These are phyloP conservation scores for Neofusicoccum laricinum DNA, from an alignment of 2,329 filamentous ascomycete genomes.

Conservation along the genomic window DNA sequence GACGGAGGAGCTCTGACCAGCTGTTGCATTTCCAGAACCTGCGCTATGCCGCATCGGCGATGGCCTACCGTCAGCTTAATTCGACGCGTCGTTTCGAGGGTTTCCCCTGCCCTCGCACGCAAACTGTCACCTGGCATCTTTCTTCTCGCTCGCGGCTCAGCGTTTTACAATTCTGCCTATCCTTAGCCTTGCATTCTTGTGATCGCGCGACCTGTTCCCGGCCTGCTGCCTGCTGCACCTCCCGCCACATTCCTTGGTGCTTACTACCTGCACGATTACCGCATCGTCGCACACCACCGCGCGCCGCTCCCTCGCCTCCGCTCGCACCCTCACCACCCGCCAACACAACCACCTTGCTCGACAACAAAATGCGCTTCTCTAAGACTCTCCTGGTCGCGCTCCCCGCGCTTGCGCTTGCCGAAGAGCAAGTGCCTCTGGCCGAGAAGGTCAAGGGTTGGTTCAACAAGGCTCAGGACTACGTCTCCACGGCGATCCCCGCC, in stretches of 20 bases:
- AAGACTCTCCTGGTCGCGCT: constrained; percentile 50
- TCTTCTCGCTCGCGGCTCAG: neutral
- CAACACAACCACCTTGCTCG: neutral
- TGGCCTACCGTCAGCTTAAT: constrained; percentile 8
- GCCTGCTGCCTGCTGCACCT: neutral
- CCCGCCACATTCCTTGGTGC: neutral
- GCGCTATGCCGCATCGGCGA: neutral
- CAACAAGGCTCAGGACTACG: constrained; percentile 53
- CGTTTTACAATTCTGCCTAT: constrained; percentile 2
- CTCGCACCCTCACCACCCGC: neutral
- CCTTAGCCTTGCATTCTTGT: constrained; percentile 9
- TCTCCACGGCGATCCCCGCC: constrained; percentile 51
- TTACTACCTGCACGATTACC: constrained; percentile 17
- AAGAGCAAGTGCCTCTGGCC: constrained; percentile 60
- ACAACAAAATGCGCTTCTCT: constrained; percentile 15
- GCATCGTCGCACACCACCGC: constrained; percentile 13
- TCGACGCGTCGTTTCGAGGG: constrained; percentile 12
- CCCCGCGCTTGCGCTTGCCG: constrained; percentile 47
- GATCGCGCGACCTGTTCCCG: neutral
- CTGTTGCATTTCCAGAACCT: neutral
- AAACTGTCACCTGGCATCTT: constrained; percentile 11
- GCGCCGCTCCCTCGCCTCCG: constrained; percentile 2
- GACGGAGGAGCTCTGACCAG: constrained; percentile 2
- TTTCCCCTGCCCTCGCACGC: constrained; percentile 7
- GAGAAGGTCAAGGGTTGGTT: constrained; percentile 58